phyloP scores from a whole-genome alignment of 805 yeast genomes.

The Candida maltosa region DNA sequence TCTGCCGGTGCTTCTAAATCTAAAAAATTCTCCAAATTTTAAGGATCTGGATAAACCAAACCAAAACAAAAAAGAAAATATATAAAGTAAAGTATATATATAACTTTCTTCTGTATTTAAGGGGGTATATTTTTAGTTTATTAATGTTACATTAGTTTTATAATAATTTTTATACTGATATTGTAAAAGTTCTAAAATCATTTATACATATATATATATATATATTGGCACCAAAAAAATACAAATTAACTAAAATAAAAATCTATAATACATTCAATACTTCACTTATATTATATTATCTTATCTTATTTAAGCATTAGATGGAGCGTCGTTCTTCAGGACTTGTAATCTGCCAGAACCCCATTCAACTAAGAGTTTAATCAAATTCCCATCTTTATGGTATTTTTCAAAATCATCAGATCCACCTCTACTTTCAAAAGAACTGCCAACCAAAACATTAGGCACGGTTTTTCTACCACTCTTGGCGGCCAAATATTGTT shows the following conservation, averaged over 20 bases:
- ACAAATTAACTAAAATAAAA: too few species aligned
- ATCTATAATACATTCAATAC: too few species aligned
- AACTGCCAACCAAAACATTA: conserved; percentile 71
- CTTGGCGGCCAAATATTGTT: conserved; percentile 59
- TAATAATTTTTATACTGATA: background rate
- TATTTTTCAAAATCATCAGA: conserved; percentile 72
- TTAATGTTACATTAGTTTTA: too few species aligned
- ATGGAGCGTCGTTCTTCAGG: conserved; percentile 53
- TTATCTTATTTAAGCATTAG: conserved; percentile 32
- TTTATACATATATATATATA: too few species aligned
- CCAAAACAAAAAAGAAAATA: conserved; percentile 8
- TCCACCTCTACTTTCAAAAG: conserved; percentile 72
- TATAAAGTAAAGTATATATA: background rate
- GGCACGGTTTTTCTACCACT: conserved; percentile 91
- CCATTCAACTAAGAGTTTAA: conserved; percentile 57
- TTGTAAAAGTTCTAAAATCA: too few species aligned
- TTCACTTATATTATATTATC: too few species aligned
- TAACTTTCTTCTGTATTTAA: background rate
- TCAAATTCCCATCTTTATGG: conserved; percentile 55
- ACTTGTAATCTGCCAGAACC: conserved; percentile 51
- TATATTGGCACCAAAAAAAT: too few species aligned
- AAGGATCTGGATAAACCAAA: conserved; percentile 30
- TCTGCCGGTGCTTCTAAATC: conserved; percentile 82
- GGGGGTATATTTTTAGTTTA: too few species aligned
- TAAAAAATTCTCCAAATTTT: conserved; percentile 96